phyloP scores from a whole-genome alignment of 2,329 filamentous ascomycete species.

The Pleomassaria siparia region DNA sequence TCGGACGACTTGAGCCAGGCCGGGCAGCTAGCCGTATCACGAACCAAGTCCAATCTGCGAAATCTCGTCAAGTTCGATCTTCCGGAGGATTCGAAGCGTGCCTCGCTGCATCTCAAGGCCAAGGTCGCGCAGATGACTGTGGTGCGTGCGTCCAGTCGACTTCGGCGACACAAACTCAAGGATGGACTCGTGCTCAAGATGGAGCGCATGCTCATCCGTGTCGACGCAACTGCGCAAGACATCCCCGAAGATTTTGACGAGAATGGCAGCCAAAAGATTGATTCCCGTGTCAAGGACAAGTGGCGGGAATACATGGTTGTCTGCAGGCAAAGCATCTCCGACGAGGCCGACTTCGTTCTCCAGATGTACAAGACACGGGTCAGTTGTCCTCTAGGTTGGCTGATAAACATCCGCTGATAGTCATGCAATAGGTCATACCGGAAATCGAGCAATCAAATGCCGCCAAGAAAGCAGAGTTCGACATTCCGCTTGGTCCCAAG shows the following conservation, averaged over 20 bases:
- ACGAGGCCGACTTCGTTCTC: slow-evolving; percentile 57
- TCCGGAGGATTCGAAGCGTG: slow-evolving; percentile 43
- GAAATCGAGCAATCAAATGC: slow-evolving; percentile 56
- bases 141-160: slow-evolving; percentile 33
- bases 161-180: slow-evolving; percentile 46
- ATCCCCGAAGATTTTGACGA: slow-evolving; percentile 65
- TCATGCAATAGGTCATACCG: slow-evolving; percentile 54
- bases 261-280: slow-evolving; percentile 61
- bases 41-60: slow-evolving; percentile 32
- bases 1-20: slow-evolving; percentile 14
- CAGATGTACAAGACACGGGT: slow-evolving; percentile 64
- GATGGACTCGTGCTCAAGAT: slow-evolving; percentile 67
- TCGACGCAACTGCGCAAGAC: slow-evolving; percentile 56
- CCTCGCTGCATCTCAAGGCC: slow-evolving; percentile 42
- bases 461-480: slow-evolving; percentile 57
- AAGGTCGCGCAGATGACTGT: slow-evolving; percentile 43
- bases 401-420: slow-evolving; percentile 10
- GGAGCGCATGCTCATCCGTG: slow-evolving; percentile 67
- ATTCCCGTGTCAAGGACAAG: slow-evolving; percentile 61
- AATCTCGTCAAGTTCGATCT: slow-evolving; percentile 47
- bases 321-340: slow-evolving; percentile 59
- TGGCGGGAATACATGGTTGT: slow-evolving; percentile 67
- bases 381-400: slow-evolving; percentile 9
- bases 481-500: slow-evolving; percentile 59
- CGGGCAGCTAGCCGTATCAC: slow-evolving; percentile 16